phyloP scores from a whole-genome alignment of 2,329 filamentous ascomycete genomes.

The Ophiostoma quercus region DNA sequence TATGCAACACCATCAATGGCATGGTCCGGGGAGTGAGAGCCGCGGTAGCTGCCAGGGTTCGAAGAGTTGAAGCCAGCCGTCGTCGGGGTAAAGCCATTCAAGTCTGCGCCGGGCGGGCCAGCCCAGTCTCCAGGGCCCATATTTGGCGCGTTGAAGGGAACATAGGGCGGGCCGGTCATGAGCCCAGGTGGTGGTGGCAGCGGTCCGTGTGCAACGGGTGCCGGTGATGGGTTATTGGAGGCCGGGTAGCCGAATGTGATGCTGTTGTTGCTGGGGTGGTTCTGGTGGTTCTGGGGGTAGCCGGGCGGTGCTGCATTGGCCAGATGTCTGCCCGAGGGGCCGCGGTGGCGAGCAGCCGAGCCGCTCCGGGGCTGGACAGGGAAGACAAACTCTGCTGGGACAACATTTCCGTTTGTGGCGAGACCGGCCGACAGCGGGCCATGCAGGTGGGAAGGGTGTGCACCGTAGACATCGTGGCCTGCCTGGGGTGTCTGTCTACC shows the following conservation, averaged over 20 bases:
- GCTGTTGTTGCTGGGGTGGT: slow-evolving; percentile 50
- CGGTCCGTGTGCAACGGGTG: slow-evolving; percentile 35
- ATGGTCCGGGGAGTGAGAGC: slow-evolving; percentile 43
- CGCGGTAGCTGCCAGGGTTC: slow-evolving; percentile 58
- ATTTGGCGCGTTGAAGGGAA: slow-evolving; percentile 18
- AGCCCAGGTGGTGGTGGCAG: slow-evolving; percentile 37
- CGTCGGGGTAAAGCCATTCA: slow-evolving; percentile 26
- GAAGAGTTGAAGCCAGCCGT: slow-evolving; percentile 47
- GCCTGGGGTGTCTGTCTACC: slow-evolving; percentile 2
- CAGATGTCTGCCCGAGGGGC: slow-evolving; percentile 9
- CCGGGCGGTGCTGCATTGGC: slow-evolving; percentile 8
- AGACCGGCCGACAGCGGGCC: not conserved
- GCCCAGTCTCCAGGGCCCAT: slow-evolving; percentile 25
- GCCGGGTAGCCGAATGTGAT: slow-evolving; percentile 53
- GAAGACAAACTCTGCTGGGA: slow-evolving; percentile 19
- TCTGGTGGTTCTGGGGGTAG: slow-evolving; percentile 46
- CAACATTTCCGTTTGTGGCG: slow-evolving; percentile 15
- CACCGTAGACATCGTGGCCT: not conserved
- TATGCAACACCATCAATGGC: slow-evolving; percentile 3
- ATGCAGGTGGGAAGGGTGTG: not conserved
- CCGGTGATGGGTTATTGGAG: slow-evolving; percentile 56
- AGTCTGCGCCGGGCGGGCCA: slow-evolving; percentile 20
- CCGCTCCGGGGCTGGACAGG: slow-evolving; percentile 17
- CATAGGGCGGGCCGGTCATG: slow-evolving; percentile 27
- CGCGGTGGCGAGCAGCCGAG: slow-evolving; percentile 13